A percentile compares a stretch with the other conserved stretches of the same genome.
Conservation (phyloP, 331 rosid species). For the Malus hybrid region DNA sequence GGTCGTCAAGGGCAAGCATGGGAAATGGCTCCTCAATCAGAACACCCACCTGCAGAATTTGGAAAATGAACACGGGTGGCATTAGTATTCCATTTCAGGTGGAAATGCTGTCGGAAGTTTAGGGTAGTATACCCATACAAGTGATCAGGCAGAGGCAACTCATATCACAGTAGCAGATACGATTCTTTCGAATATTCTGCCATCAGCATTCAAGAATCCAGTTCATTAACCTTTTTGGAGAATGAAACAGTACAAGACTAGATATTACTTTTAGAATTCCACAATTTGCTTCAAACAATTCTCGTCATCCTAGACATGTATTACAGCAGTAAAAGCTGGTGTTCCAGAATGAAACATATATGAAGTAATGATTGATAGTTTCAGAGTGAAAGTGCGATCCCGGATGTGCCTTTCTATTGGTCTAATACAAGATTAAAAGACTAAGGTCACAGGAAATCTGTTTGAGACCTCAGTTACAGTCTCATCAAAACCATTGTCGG, state of each 20-base stretch:
- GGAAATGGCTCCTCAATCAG: slow-evolving; percentile 96
- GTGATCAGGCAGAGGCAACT: neutral
- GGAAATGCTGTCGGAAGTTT: neutral
- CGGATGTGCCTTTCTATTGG: too few relatives aligned
- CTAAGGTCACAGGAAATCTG: too few relatives aligned
- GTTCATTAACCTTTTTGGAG: neutral
- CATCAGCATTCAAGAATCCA: neutral
- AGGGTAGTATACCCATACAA: neutral
- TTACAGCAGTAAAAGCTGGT: neutral
- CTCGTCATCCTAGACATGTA: too few relatives aligned
- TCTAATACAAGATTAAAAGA: neutral
- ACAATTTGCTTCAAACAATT: neutral
- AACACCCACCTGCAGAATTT: slow-evolving; percentile 64
- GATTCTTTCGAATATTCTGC: neutral
- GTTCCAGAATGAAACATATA: neutral
- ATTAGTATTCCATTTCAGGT: too few relatives aligned
- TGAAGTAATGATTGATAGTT: neutral
- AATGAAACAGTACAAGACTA: neutral
- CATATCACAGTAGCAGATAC: neutral
- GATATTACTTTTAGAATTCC: neutral
- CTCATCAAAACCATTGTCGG: neutral
- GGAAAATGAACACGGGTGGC: neutral
- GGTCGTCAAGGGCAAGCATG: slow-evolving; percentile 75
- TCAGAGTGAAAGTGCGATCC: neutral
- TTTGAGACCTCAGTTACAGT: too few relatives aligned